These are phyloP conservation scores for Globisporangium iwayamae DNA, from an alignment of 352 stramenopile species.

Conservation along the genomic window DNA sequence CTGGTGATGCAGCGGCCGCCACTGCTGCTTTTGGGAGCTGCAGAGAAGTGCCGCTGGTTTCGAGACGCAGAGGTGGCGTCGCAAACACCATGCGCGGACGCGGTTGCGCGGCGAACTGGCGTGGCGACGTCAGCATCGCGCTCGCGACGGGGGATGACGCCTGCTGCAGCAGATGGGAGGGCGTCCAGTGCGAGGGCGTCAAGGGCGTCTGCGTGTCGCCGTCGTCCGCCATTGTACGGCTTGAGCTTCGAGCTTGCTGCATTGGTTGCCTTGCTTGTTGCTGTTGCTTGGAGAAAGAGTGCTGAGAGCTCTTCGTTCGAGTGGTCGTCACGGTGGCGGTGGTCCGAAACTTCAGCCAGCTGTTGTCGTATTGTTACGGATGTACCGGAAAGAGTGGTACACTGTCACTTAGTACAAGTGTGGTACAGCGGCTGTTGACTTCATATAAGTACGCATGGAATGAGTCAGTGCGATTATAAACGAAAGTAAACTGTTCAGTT, in stretches of 20 bases:
- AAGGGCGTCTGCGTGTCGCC: constrained; percentile 1
- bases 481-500: no score
- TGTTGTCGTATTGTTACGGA: no score
- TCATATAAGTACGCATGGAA: no score
- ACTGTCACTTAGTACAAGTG: no score
- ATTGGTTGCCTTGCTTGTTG: background rate
- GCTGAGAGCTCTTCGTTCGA: background rate
- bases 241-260: background rate
- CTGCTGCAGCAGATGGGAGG: constrained; percentile 9
- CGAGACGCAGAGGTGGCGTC: constrained; percentile 57
- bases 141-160: constrained; percentile 14
- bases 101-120: constrained; percentile 11
- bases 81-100: constrained; percentile 58
- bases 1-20: background rate
- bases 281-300: background rate
- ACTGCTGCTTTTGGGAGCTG: constrained; percentile 39
- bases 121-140: constrained; percentile 16
- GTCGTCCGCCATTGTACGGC: background rate
- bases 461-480: no score
- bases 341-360: background rate
- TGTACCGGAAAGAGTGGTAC: no score
- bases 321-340: background rate
- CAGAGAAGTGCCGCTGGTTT: constrained; percentile 43
- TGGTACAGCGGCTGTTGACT: no score
- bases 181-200: constrained; percentile 4